Evolutionary conservation across 2,329 filamentous ascomycete genomes (phyloP).

Genomic region (Trichoderma semiorbis): DNA sequence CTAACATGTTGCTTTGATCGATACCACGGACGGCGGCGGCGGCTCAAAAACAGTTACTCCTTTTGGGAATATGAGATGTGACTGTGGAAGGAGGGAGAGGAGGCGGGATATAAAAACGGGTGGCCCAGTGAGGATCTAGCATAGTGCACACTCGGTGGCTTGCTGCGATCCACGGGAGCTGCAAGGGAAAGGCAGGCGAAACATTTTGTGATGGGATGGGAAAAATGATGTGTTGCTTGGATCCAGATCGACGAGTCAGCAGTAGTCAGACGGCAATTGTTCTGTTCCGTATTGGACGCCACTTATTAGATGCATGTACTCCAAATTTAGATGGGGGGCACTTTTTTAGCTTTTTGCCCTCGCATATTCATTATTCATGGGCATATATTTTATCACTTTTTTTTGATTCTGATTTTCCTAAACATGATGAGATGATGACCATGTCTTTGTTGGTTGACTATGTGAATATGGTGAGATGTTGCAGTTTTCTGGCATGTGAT

Average conservation of each 20-base stretch:
- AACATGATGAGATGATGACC: background rate
- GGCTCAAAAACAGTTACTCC: background rate
- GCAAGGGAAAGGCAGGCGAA: background rate
- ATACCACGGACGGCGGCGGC: slow-evolving; percentile 3
- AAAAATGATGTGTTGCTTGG: background rate
- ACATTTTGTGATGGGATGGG: background rate
- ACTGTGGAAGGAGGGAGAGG: background rate
- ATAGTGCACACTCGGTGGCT: background rate
- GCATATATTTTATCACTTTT: background rate
- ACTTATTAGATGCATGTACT: background rate
- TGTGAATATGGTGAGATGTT: background rate
- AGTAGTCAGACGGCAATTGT: background rate
- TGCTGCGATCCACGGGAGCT: background rate
- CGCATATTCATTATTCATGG: background rate
- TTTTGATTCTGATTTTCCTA: background rate
- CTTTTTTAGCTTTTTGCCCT: background rate
- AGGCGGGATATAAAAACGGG: background rate
- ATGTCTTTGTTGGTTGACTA: background rate
- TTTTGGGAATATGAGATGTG: background rate
- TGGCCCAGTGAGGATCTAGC: background rate
- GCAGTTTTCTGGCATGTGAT: background rate
- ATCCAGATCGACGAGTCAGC: background rate
- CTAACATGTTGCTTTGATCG: background rate
- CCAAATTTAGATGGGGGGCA: background rate
- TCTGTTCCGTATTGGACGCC: background rate